Evolutionary conservation across 768 basidiomycete species (phyloP), one percentile per base, ranked within the genome.

Genomic region (Guyanaporus albipodus): DNA sequence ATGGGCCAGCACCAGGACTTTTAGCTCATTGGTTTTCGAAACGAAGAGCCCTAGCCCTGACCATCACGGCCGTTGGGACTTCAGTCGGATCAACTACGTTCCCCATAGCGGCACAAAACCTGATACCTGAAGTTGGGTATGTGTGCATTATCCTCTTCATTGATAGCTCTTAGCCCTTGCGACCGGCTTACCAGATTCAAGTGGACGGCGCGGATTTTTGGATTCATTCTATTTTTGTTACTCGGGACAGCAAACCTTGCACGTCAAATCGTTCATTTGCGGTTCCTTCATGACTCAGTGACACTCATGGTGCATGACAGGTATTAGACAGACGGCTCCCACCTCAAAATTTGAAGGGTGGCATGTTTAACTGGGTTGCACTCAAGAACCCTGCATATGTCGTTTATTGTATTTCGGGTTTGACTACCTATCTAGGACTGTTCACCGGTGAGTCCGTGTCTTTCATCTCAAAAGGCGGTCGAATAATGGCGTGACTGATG

Each of bases 181-280:
- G 12, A 4, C 32, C 7, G 4, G n/a, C 23, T 14, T 8, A 6
- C 14, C 33, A 88, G 86, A n/a, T 90, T 89, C 62, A 69, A 71
- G 51, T 90, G 87, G 87, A 85, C 87, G 0, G 78, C 85, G 73
- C 73, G 87, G 11, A 76, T 83, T 26, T 64, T 87, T 34, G 86
- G 79, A 2, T 80, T 87, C 50, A 76, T 87, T 8, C 60, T 87
- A 0, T 50, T 84, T 1, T 50, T 72, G 12, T 59, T 74, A 2
- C 70, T 87, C 4, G 74, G 74, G 2, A 58, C 76, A 11, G 73
- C 78, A 12, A 86, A 83, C 61, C 46, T 87, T 38, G 74, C 77
- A 44, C 50, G 64, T 52, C n/a, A 4, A 11, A 23, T 6, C 11
- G 0, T 18, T 18, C 10, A 8, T 15, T 15, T 11, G 9, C 14